Evolutionary conservation across 2,329 filamentous ascomycete species (phyloP).

Genomic region (Nothophaeocryptopus gaeumannii): DNA sequence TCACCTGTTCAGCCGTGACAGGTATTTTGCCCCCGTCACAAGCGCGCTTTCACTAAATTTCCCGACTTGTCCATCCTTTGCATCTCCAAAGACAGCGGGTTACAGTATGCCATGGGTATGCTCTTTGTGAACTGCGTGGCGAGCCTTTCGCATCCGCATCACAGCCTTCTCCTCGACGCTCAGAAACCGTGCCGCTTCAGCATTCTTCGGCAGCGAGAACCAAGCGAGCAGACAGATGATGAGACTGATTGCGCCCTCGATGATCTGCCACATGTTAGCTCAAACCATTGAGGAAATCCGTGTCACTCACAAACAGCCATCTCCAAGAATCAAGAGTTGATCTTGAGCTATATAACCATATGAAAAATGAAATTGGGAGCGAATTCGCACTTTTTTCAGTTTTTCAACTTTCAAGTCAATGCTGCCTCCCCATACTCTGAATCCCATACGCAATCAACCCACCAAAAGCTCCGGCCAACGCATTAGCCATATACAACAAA

Average conservation of each 20-base stretch:
- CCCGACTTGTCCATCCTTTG: no score
- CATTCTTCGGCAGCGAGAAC: conserved; percentile 25
- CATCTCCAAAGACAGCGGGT: no score
- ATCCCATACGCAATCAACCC: conserved; percentile 30
- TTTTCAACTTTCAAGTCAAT: no score
- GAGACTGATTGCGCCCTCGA: conserved; percentile 19
- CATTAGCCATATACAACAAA: conserved; percentile 27
- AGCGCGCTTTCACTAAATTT: no score
- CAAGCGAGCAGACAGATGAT: conserved; percentile 12
- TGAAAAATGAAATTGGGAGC: no score
- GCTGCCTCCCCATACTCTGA: conserved; percentile 29
- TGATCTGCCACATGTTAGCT: conserved; percentile 7
- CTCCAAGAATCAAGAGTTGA: conserved; percentile 27
- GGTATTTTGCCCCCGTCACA: no score
- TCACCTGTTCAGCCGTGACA: no score
- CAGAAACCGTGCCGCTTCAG: conserved; percentile 32
- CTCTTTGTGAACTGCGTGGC: conserved; percentile 32
- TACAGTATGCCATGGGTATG: no score
- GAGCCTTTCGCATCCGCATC: conserved; percentile 30
- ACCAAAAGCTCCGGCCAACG: conserved; percentile 28
- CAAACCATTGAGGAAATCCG: background rate
- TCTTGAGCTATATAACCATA: no score
- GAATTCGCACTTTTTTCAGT: no score
- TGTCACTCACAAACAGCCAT: conserved; percentile 17
- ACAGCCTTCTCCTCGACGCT: conserved; percentile 21